Evolutionary conservation across 805 yeast genomes (phyloP).

Genomic region (Dipodascus geniculatus): DNA sequence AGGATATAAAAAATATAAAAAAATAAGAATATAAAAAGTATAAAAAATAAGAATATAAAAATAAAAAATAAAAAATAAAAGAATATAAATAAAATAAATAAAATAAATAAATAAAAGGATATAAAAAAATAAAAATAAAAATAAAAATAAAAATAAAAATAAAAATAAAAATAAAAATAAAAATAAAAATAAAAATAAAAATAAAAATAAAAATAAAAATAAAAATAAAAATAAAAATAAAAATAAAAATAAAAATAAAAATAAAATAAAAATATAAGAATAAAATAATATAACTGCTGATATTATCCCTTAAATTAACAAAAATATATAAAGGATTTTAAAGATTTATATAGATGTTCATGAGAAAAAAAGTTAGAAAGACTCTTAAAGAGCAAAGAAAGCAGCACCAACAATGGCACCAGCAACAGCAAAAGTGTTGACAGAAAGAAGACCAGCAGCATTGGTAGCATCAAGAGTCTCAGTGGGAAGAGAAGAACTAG

Average conservation of each 20-base stretch:
- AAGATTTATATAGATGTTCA: not conserved
- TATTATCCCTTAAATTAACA: not conserved
- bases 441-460: conserved; percentile 3
- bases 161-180: not conserved
- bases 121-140: no score
- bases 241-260: no score
- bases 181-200: not conserved
- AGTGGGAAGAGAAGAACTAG: conserved; percentile 9
- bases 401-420: conserved; percentile 12
- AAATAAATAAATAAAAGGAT: no score
- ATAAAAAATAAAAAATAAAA: not conserved
- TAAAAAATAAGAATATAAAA: no score
- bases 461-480: not conserved
- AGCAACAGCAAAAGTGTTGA: conserved; percentile 7
- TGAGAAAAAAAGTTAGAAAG: not conserved
- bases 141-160: no score
- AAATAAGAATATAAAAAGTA: no score
- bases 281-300: not conserved
- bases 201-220: not conserved
- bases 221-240: not conserved
- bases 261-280: no score
- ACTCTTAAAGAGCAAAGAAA: conserved; percentile 7
- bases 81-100: no score
- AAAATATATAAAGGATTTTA: no score
- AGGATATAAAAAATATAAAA: no score